These are phyloP conservation scores for Sclerotinia nivalis DNA, from an alignment of 2,329 filamentous ascomycete genomes.

Conservation along the genomic window DNA sequence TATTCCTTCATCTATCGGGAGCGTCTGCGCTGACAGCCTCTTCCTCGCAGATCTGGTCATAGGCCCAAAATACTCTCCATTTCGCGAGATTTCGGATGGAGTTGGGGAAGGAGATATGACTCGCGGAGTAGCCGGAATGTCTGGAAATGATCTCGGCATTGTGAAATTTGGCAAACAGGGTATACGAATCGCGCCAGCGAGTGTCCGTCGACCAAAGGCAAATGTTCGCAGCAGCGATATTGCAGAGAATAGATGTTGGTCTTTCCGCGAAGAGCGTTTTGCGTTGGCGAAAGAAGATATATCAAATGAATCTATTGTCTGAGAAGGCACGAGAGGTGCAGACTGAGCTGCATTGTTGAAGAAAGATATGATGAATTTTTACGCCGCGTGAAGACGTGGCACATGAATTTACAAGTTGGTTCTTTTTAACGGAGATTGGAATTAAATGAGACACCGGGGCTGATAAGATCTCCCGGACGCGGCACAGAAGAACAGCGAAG, in stretches of 20 bases:
- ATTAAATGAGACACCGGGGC: conserved; percentile 17
- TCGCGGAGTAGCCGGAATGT: conserved; percentile 76
- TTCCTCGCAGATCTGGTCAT: conserved; percentile 73
- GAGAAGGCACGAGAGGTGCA: conserved; percentile 55
- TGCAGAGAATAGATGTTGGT: conserved; percentile 51
- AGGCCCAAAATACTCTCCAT: conserved; percentile 69
- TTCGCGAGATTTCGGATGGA: conserved; percentile 57
- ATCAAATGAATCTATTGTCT: conserved; percentile 50
- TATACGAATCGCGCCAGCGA: conserved; percentile 57
- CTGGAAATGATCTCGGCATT: conserved; percentile 39
- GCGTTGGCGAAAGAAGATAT: conserved; percentile 34
- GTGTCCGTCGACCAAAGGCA: conserved; percentile 48
- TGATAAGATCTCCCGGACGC: conserved; percentile 9
- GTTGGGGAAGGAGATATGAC: conserved; percentile 89
- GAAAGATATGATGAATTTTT: conserved; percentile 39
- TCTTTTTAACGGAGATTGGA: conserved; percentile 23
- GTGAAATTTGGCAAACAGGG: conserved; percentile 62
- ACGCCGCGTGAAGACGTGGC: conserved; percentile 37
- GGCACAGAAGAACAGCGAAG: conserved; percentile 8
- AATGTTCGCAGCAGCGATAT: conserved; percentile 52
- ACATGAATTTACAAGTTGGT: conserved; percentile 29
- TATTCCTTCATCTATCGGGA: conserved; percentile 59
- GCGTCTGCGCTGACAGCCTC: conserved; percentile 53
- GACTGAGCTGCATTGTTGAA: conserved; percentile 61
- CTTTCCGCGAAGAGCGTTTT: conserved; percentile 50